Base-by-base conservation (phyloP, 345 rosid species). In the Linum tenue region DNA sequence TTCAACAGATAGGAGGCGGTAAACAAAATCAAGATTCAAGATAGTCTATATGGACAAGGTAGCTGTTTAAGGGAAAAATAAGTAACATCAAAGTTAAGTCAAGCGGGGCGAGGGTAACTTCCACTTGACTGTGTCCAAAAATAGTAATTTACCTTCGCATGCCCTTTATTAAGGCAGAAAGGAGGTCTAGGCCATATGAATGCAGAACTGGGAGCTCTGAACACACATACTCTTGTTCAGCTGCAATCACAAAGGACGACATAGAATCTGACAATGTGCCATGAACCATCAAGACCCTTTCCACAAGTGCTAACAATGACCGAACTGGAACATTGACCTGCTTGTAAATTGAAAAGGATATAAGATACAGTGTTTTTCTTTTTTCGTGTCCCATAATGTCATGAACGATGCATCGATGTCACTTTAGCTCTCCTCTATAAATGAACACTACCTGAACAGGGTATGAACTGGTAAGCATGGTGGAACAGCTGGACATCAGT, bases 151-250 rank as follows among this genome's bases (percentile, higher is more conserved):
- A 89, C 95, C 95, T 85, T 73, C 78, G 95, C 77, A 84, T 73
- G 53, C 85, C 82, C 81, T 82, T 86, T 75, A 85, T 76, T 61
- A 88, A 67, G 60, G 85, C 79, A 67, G 58, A 37, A 64, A 90
- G 83, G 73, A 94, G 85, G 55, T 90, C 89, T 76, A 94, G 78
- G 72, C 83, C 68, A 50, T 68, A 68, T 0, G 70, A 78, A 69
- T 94, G 96, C 82, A 90, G 61, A 73, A 73, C 63, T 7, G 97
- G 97, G 81, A 94, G 98, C 71, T 83, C 90, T 51, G 79, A 77
- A 73, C 90, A 92, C 76, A 85, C 72, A 67, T 77, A 75, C 70
- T 90, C 95, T 68, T 86, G 99, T 67, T 92, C 95, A 69, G 72
- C 70, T 58, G 81, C 71, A 50, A 86, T 86, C 78, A 85, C 78